phyloP scores from a whole-genome alignment of 371 early-diverging fungal genomes.

The Zychaea mexicana region DNA sequence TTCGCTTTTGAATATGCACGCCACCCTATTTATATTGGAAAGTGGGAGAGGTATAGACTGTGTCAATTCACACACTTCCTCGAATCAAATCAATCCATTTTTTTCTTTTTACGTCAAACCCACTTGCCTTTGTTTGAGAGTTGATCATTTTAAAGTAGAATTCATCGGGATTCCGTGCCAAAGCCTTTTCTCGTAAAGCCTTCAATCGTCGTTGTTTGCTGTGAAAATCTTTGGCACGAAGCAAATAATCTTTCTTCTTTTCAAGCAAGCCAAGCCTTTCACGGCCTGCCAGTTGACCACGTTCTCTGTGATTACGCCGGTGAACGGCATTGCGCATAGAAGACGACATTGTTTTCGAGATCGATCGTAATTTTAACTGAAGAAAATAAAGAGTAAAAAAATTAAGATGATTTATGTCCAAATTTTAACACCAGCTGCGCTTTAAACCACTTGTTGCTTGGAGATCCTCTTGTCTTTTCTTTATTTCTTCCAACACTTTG shows the following conservation, averaged over 20 bases:
- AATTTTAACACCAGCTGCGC: neutral
- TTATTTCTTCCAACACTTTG: neutral
- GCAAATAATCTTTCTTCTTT: constrained; percentile 96
- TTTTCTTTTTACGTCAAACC: too few relatives aligned
- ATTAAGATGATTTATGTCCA: neutral
- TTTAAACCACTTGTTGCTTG: neutral
- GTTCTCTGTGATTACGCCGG: constrained; percentile 91
- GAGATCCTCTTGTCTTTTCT: neutral
- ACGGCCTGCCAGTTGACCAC: constrained; percentile 79
- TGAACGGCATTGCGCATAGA: constrained; percentile 83
- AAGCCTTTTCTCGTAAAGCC: constrained; percentile 84
- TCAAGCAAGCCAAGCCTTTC: constrained; percentile 85
- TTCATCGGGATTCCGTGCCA: constrained; percentile 92
- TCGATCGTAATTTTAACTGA: neutral
- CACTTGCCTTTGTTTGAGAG: constrained; percentile 65
- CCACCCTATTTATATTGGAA: constrained; percentile 55
- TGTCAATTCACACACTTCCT: neutral
- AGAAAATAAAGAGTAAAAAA: neutral
- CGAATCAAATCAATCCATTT: neutral
- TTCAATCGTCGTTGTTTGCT: constrained; percentile 83
- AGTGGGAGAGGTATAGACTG: too few relatives aligned
- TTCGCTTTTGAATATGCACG: constrained; percentile 78
- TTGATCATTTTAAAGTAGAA: constrained; percentile 97
- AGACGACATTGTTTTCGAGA: constrained; percentile 46
- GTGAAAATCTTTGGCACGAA: constrained; percentile 93